Base-by-base conservation (phyloP, 768 basidiomycete genomes). In the Lentinus tigrinus region DNA sequence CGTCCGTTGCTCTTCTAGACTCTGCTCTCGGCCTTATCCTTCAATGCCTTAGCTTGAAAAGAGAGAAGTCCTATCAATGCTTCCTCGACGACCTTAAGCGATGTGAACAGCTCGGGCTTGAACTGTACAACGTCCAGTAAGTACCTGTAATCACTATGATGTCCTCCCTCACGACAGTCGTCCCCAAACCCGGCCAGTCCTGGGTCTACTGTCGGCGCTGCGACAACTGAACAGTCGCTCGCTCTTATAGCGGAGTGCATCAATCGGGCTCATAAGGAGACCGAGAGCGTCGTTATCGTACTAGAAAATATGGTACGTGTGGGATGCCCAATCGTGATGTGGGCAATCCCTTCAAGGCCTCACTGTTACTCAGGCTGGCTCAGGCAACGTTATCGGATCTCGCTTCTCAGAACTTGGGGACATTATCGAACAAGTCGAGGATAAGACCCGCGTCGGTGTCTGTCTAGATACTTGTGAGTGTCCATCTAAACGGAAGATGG, bases 111-210 rank as follows among this genome's bases (percentile, higher is more conserved):
- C 80, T 95, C 17, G 92, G 88, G 0, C 76, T 95, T 19, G 73
- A 76, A 53, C 69, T 88, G 5, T 94, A 91, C 70, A 94, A 95
- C 67, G 92, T 94, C 69, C 93, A 95, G 93, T 93, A 55, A 39
- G 89, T 78, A 21, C 47, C 17, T 13, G 21, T 38, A 36, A n/a
- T n/a, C n/a, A n/a, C n/a, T n/a, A n/a, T n/a, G n/a, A n/a, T n/a
- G n/a, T n/a, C n/a, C n/a, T n/a, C n/a, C n/a, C n/a, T n/a, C n/a
- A n/a, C n/a, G n/a, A n/a, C n/a, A n/a, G n/a, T n/a, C n/a, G n/a
- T n/a, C n/a, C 50, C 27, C 36, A 38, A 13, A 16, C 13, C 24
- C 16, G 14, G n/a, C 10, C 28, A 87, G 91, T 67, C 92, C 93
- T 38, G 93, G 93, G 1, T 94, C 92, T 0, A 90, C 91, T 0